Base-by-base conservation (phyloP, 495 filamentous ascomycete genomes). In the Penicillium canescens region DNA sequence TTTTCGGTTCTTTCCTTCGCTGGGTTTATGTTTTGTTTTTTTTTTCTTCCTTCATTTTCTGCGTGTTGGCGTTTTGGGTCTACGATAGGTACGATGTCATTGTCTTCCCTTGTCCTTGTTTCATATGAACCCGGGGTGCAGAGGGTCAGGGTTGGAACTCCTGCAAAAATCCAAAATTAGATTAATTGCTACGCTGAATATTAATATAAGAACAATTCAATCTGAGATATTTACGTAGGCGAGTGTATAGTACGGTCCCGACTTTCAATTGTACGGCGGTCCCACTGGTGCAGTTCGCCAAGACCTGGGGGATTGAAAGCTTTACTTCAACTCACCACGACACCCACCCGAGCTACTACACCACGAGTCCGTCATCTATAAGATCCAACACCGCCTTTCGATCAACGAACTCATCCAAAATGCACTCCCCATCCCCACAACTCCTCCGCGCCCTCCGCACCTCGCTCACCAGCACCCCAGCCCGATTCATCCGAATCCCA, bases 401-500 rank as follows among this genome's bases (percentile, higher is more conserved):
- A 10, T 10, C 28, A 7, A 64, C 16, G 26, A 24, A 47, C 21
- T 38, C 45, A 37, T 3, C 20, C 45, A 34, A 38, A 54, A 78
- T 78, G 75, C 68, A 73, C 36, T 57, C 71, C 9, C 75, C 75
- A 55, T 77, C 75, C 0, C 59, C 68, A n/a, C 75, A 77, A 46
- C 70, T 78, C 24, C 65, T 78, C 21, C 72, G 75, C 38, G 74
- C 73, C 28, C 48, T 78, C 43, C 74, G 74, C 55, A 67, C 64
- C 21, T 69, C 72, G 3, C 64, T 76, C 39, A 38, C 42, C 44
- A 45, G 33, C 42, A 50, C 53, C 50, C 21, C 50, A 54, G 20
- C 18, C 57, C 59, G 62, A 43, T 45, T 54, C 23, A 54, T 33
- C 14, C 54, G 10, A 28, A 21, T 42, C 23, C 43, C 40, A 42